These are phyloP conservation scores for Blastobotrys elegans DNA, from an alignment of 1,139 yeast species.

Conservation along the genomic window DNA sequence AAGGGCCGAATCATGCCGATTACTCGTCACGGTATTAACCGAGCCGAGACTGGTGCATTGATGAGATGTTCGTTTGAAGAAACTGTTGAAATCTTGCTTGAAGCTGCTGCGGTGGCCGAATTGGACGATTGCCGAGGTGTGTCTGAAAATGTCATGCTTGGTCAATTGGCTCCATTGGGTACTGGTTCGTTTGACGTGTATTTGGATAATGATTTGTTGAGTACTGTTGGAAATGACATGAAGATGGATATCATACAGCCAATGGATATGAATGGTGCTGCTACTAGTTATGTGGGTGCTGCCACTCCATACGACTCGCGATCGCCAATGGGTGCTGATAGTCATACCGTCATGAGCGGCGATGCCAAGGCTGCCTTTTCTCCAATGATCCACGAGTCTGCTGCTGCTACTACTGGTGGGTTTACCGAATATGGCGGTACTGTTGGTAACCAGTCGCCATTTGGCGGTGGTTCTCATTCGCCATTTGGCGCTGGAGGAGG, in stretches of 20 bases:
- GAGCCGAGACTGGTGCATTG: conserved; percentile 97
- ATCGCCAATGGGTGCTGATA: conserved; percentile 51
- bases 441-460: conserved; percentile 26
- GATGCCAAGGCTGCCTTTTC: conserved; percentile 70
- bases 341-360: conserved; percentile 62
- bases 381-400: conserved; percentile 64
- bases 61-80: conserved; percentile 99
- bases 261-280: conserved; percentile 39
- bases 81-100: conserved; percentile 93
- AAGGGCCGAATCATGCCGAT: conserved; percentile 98
- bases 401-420: conserved; percentile 86
- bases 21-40: conserved; percentile 98
- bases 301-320: conserved; percentile 90
- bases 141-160: conserved; percentile 94
- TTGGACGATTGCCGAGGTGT: conserved; percentile 98
- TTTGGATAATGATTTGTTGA: conserved; percentile 86
- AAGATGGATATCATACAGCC: conserved; percentile 17
- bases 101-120: conserved; percentile 98
- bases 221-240: conserved; percentile 52
- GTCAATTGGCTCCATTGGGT: conserved; percentile 98
- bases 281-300: conserved; percentile 52
- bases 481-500: conserved; percentile 49
- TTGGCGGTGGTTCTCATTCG: not conserved
- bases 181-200: conserved; percentile 97
- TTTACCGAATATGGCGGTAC: conserved; percentile 86